Conservation (phyloP, 2,329 filamentous ascomycete species). For the Diaporthe eres region DNA sequence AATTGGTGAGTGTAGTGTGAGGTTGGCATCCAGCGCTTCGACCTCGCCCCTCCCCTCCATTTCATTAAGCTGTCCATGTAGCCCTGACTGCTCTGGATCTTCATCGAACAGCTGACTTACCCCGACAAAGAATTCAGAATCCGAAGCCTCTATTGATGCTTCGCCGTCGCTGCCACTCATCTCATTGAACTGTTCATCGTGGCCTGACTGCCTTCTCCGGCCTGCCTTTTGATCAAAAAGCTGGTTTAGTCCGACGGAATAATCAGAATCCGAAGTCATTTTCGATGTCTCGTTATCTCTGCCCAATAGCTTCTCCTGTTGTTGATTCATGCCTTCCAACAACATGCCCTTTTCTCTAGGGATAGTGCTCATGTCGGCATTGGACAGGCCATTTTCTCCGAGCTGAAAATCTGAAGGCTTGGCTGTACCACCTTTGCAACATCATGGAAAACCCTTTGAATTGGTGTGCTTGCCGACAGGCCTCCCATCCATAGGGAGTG, state of each 20-base stretch:
- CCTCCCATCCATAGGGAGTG: background rate
- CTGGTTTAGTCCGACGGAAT: accelerated
- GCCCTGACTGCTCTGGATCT: background rate
- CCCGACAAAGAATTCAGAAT: background rate
- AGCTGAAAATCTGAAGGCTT: background rate
- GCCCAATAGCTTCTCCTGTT: background rate
- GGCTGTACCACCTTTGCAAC: background rate
- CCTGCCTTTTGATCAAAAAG: background rate
- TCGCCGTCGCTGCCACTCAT: background rate
- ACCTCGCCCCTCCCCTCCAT: too few species aligned
- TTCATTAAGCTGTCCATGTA: background rate
- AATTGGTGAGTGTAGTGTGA: background rate
- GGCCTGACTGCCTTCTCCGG: too few species aligned
- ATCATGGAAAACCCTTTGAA: background rate
- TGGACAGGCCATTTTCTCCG: background rate
- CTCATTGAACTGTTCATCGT: background rate
- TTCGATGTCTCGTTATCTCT: background rate
- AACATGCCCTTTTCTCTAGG: too few species aligned
- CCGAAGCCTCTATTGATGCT: background rate
- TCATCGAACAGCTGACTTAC: background rate
- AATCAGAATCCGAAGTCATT: too few species aligned
- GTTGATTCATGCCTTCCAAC: background rate
- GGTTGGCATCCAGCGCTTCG: background rate
- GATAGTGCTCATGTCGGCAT: background rate
- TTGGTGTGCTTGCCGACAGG: background rate